Evolutionary conservation across 495 filamentous ascomycete species (phyloP).

Genomic region (Penicillium goetzii): DNA sequence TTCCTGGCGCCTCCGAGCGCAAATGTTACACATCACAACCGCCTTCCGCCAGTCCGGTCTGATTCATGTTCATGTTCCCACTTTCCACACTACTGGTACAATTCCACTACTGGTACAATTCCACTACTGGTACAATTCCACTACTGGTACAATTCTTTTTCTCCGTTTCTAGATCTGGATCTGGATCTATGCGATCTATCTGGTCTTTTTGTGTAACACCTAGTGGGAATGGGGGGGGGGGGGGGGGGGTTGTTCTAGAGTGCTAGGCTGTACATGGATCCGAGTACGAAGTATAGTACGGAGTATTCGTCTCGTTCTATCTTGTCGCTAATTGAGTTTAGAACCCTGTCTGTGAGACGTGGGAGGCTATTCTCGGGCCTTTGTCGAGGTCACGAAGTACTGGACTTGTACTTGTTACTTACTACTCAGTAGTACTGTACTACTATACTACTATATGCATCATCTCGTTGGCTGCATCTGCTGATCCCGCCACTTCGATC

Average conservation of each 20-base stretch:
- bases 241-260: neutral
- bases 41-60: neutral
- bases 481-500: slow-evolving; percentile 2
- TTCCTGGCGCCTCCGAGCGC: slow-evolving; percentile 14
- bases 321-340: neutral
- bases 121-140: neutral
- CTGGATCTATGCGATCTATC: slow-evolving; percentile 35
- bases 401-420: neutral
- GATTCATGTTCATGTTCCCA: slow-evolving; percentile 3
- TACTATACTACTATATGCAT: neutral
- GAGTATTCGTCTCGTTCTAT: neutral
- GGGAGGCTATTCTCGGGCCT: neutral
- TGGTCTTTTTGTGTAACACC: neutral
- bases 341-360: neutral
- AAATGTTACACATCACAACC: slow-evolving; percentile 40
- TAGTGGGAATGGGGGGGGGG: neutral
- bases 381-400: neutral
- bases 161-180: slow-evolving; percentile 24
- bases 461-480: neutral
- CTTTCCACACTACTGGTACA: slow-evolving; percentile 5
- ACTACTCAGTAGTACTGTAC: neutral
- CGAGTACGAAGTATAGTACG: too few relatives aligned
- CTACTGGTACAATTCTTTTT: neutral
- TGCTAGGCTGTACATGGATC: neutral
- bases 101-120: neutral